Percentiles rank a stretch among this genome's conserved stretches.
Evolutionary conservation across 257 asterid genomes (phyloP).

Genomic region (Lavandula angustifolia): DNA sequence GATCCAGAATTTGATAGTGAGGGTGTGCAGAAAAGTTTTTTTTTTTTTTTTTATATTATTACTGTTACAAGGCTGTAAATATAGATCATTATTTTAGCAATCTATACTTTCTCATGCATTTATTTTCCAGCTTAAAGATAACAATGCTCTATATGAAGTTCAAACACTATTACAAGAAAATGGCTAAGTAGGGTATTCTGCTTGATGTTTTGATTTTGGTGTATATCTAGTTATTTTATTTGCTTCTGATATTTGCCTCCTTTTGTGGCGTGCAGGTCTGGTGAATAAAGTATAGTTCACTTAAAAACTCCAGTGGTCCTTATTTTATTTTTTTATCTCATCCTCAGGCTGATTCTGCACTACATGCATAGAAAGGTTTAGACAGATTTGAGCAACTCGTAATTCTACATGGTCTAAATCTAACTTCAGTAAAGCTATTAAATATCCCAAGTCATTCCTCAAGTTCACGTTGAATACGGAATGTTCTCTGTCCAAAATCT

Average conservation of each 20-base stretch:
- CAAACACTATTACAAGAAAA: slow-evolving; percentile 65
- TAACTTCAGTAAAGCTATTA: too few relatives aligned
- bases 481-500: too few relatives aligned
- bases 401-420: too few relatives aligned
- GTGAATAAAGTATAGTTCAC: slow-evolving; percentile 55
- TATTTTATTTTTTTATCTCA: slow-evolving; percentile 16
- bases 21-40: too few relatives aligned
- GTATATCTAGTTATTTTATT: slow-evolving; percentile 15
- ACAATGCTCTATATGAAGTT: slow-evolving; percentile 51
- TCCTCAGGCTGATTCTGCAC: too few relatives aligned
- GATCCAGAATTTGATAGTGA: too few relatives aligned
- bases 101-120: slow-evolving; percentile 27
- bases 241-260: slow-evolving; percentile 25
- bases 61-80: neutral
- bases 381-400: too few relatives aligned
- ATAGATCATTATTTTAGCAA: slow-evolving; percentile 11
- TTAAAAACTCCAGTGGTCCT: slow-evolving; percentile 21
- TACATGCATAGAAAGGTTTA: too few relatives aligned
- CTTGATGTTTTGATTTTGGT: slow-evolving; percentile 22
- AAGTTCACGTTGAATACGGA: too few relatives aligned
- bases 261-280: slow-evolving; percentile 45
- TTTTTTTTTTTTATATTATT: too few relatives aligned
- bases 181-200: slow-evolving; percentile 58
- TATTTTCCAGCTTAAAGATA: slow-evolving; percentile 56
- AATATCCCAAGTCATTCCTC: too few relatives aligned